phyloP scores from a whole-genome alignment of 805 yeast species.

The Candida xyloterini region DNA sequence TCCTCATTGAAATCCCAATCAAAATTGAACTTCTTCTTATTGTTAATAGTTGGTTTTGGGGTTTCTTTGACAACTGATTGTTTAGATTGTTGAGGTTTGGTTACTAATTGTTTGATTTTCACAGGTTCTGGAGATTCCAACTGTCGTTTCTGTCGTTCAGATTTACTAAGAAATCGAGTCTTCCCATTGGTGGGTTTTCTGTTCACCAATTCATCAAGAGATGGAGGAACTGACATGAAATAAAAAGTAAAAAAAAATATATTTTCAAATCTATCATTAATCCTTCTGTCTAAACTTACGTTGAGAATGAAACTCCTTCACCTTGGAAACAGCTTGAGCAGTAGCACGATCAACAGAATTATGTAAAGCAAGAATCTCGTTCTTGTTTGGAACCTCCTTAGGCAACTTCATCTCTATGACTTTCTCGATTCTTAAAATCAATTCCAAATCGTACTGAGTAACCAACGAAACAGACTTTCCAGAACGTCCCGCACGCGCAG shows the following conservation, averaged over 20 bases:
- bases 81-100: background rate
- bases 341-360: conserved; percentile 89
- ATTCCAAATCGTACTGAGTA: conserved; percentile 91
- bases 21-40: conserved; percentile 49
- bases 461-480: conserved; percentile 86
- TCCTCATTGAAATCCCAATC: conserved; percentile 72
- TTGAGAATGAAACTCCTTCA: conserved; percentile 57
- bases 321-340: conserved; percentile 82
- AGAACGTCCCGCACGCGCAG: conserved; percentile 91
- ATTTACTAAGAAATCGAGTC: conserved; percentile 42
- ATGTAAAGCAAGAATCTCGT: conserved; percentile 71
- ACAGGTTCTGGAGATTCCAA: background rate
- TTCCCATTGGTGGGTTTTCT: conserved; percentile 28
- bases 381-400: conserved; percentile 75
- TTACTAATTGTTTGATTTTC: background rate
- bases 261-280: background rate
- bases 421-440: conserved; percentile 83
- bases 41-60: background rate
- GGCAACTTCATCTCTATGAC: conserved; percentile 81
- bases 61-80: background rate
- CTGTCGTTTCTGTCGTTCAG: conserved; percentile 37
- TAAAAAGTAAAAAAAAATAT: background rate
- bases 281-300: conserved; percentile 19
- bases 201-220: conserved; percentile 10
- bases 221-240: conserved; percentile 9